Conservation (phyloP, 768 basidiomycete genomes). For the Suillus americanus region DNA sequence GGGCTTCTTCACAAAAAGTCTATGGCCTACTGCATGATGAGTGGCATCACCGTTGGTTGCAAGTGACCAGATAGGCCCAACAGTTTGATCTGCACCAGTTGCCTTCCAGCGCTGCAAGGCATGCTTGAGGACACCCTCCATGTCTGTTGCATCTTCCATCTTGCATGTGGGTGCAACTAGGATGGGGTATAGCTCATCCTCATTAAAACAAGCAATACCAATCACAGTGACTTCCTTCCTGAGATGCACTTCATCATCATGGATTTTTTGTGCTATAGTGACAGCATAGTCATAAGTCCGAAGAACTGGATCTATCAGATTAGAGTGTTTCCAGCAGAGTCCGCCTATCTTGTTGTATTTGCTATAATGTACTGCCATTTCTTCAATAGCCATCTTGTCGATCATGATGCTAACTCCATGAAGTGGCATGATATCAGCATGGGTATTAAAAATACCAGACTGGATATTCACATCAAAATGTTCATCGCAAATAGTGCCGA, state of each 20-base stretch:
- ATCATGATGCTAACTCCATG: constrained; percentile 11
- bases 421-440: not conserved
- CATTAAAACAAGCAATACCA: constrained; percentile 5
- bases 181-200: constrained; percentile 10
- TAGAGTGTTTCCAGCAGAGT: constrained; percentile 15
- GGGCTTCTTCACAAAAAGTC: not conserved
- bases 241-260: constrained; percentile 7
- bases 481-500: constrained; percentile 6
- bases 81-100: not conserved
- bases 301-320: not conserved
- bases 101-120: not conserved
- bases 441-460: constrained; percentile 7
- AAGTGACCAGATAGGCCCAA: constrained; percentile 14
- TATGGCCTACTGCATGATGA: constrained; percentile 6
- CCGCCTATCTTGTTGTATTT: constrained; percentile 12
- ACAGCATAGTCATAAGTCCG: constrained; percentile 8
- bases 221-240: constrained; percentile 16
- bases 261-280: not conserved
- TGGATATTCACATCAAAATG: constrained; percentile 12
- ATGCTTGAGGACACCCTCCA: not conserved
- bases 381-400: constrained; percentile 17
- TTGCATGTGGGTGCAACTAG: constrained; percentile 17
- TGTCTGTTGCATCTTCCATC: not conserved
- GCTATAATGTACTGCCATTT: constrained; percentile 10
- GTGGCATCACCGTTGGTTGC: constrained; percentile 17